Evolutionary conservation across 2,329 filamentous ascomycete species (phyloP), one percentile per base, ranked within the genome.

Genomic region (Fusarium xyrophilum): DNA sequence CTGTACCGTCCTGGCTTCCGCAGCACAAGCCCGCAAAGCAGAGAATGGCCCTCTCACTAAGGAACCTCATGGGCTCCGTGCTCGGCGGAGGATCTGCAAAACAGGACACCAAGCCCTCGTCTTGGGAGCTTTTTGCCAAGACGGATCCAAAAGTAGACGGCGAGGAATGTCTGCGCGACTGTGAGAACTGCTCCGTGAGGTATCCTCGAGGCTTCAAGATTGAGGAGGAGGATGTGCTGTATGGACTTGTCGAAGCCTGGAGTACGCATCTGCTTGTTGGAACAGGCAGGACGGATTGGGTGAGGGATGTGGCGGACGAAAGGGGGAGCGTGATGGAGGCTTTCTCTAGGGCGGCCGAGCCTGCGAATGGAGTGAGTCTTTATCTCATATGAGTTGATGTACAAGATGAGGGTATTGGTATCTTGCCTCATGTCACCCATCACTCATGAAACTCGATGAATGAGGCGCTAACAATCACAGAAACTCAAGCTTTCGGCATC

Each of bases 261-360:
- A 90, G 88, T 74, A 96, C 93, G 23, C 96, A 99, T 80, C 77
- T 97, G 65, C 82, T 99, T 33, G 93, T 98, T 19, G 96, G 93
- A 27, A 99, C 96, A n/a, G 93, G 93, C 65, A 97, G 97, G 86
- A 86, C 90, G 28, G 96, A 99, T 80, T 99, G 96, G 96, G 91
- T 95, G 75, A 82, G 92, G 63, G 91, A 97, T 81, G 92, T 97
- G 46, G 88, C 87, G 59, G 92, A 98, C 76, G 96, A 98, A 83
- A 90, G 92, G 79, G 91, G 91, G 9, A 93, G 90, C 76, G 85
- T 95, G 33, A 95, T 95, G 92, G 84, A 93, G 81, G 92, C 91
- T 3, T 86, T 94, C 71, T 85, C 80, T 17, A 82, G 82, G 56
- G 83, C 84, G 2, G 81, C 83, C 14, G 85, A 84, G 76, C 90